Evolutionary conservation across 768 basidiomycete genomes (phyloP).

Genomic region (Lentinula sp.): DNA sequence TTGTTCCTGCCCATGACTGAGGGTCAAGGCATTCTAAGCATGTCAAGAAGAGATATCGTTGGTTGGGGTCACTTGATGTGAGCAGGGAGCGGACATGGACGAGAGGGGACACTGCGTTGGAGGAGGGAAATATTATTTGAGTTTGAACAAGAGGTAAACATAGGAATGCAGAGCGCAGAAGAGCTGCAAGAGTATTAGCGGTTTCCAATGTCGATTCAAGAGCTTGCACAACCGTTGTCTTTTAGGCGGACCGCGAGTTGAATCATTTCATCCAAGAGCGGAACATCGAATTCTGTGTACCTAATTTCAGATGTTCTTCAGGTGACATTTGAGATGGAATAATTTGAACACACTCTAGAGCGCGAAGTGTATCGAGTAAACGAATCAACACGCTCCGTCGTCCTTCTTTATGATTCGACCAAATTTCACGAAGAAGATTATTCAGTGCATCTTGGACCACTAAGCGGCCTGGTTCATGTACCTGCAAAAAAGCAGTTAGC

Average conservation of each 20-base stretch:
- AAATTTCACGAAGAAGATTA: constrained; percentile 10
- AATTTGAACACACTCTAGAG: constrained; percentile 21
- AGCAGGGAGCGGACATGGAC: constrained; percentile 52
- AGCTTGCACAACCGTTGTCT: constrained; percentile 15
- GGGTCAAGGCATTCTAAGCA: constrained; percentile 58
- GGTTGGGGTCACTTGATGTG: constrained; percentile 48
- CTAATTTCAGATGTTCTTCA: background rate
- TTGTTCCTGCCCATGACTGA: constrained; percentile 63
- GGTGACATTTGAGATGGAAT: too few relatives aligned
- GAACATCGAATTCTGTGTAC: constrained; percentile 9
- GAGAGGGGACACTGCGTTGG: constrained; percentile 30
- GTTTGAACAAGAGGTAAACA: constrained; percentile 13
- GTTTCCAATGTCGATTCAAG: background rate
- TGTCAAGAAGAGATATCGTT: constrained; percentile 58
- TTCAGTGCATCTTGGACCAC: constrained; percentile 11
- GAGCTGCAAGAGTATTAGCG: constrained; percentile 19
- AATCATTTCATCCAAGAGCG: constrained; percentile 19
- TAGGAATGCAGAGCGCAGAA: constrained; percentile 26
- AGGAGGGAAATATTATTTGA: constrained; percentile 11
- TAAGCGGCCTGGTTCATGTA: constrained; percentile 6
- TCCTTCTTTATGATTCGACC: constrained; percentile 9
- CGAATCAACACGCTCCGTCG: constrained; percentile 13
- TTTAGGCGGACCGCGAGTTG: constrained; percentile 15
- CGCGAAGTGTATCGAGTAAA: constrained; percentile 19
- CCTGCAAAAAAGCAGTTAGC: background rate